phyloP scores from a whole-genome alignment of 2,329 filamentous ascomycete species.

The Ophiocordyceps camponoti-saundersi region DNA sequence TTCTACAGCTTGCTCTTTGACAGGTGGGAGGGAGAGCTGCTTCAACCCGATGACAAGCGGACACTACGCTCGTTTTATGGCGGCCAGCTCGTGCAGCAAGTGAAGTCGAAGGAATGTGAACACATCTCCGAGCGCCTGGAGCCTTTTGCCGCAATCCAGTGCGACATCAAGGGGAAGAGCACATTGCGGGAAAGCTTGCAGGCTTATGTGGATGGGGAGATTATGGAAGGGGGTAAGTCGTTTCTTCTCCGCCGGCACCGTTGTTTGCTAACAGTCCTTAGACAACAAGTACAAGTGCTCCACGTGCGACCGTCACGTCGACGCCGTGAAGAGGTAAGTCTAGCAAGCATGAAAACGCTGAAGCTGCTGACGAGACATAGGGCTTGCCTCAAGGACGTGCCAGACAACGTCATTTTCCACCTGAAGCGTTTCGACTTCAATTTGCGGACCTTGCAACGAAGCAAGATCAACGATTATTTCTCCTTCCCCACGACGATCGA shows the following conservation, averaged over 20 bases:
- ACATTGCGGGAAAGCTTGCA: slow-evolving; percentile 73
- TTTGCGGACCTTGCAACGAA: slow-evolving; percentile 56
- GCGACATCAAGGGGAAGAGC: slow-evolving; percentile 85
- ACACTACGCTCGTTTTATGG: slow-evolving; percentile 73
- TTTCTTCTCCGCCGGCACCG: neutral
- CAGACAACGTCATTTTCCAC: slow-evolving; percentile 90
- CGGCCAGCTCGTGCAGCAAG: slow-evolving; percentile 81
- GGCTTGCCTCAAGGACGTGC: slow-evolving; percentile 80
- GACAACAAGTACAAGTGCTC: slow-evolving; percentile 98
- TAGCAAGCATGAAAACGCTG: neutral
- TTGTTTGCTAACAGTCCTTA: slow-evolving; percentile 10
- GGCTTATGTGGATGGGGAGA: slow-evolving; percentile 90
- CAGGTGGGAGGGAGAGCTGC: slow-evolving; percentile 71
- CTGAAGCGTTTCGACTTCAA: slow-evolving; percentile 81
- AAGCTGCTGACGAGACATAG: slow-evolving; percentile 21
- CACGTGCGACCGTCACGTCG: slow-evolving; percentile 71
- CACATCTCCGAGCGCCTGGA: slow-evolving; percentile 87
- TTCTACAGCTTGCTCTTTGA: slow-evolving; percentile 93
- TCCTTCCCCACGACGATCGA: slow-evolving; percentile 72
- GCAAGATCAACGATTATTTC: slow-evolving; percentile 93
- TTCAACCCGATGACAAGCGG: slow-evolving; percentile 48
- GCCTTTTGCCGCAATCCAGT: slow-evolving; percentile 85
- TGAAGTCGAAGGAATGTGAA: slow-evolving; percentile 84
- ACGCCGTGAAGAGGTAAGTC: slow-evolving; percentile 68
- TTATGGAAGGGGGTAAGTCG: slow-evolving; percentile 67